phyloP scores from a whole-genome alignment of 805 yeast genomes.

The Candida quercuum region DNA sequence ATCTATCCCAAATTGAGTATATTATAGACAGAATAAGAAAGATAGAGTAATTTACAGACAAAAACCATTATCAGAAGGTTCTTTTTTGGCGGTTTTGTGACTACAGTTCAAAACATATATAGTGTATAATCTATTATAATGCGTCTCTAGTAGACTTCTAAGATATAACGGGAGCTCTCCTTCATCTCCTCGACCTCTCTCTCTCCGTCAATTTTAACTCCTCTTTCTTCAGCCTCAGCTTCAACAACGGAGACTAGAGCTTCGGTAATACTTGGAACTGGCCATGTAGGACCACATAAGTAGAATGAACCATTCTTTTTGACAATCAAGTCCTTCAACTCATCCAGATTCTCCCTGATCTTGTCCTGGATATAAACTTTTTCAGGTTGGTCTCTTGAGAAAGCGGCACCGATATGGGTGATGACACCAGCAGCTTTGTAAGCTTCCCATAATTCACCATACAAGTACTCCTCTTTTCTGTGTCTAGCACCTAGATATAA shows the following conservation, averaged over 20 bases:
- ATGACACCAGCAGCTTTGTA: constrained; percentile 86
- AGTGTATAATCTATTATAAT: too few relatives aligned
- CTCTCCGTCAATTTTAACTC: constrained; percentile 64
- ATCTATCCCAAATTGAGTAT: too few relatives aligned
- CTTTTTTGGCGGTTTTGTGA: too few relatives aligned
- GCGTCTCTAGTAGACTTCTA: constrained; percentile 73
- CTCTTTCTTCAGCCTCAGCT: constrained; percentile 64
- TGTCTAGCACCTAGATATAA: constrained; percentile 92
- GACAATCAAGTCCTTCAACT: constrained; percentile 74
- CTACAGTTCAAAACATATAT: too few relatives aligned
- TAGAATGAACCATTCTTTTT: constrained; percentile 83
- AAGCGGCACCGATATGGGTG: constrained; percentile 96
- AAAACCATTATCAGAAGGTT: too few relatives aligned
- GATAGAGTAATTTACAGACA: too few relatives aligned
- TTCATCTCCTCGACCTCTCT: constrained; percentile 88
- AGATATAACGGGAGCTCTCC: constrained; percentile 85
- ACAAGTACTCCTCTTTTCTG: constrained; percentile 88
- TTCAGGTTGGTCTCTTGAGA: constrained; percentile 94
- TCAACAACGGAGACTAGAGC: constrained; percentile 78
- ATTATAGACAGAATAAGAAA: too few relatives aligned
- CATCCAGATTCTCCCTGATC: constrained; percentile 70
- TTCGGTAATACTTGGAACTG: constrained; percentile 92
- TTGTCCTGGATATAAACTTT: constrained; percentile 94
- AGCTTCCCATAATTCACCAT: constrained; percentile 98
- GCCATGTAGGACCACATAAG: constrained; percentile 99